A percentile compares a stretch with the other conserved stretches of the same genome.
phyloP scores from a whole-genome alignment of 345 rosid genomes.

The Melaleuca alternifolia region DNA sequence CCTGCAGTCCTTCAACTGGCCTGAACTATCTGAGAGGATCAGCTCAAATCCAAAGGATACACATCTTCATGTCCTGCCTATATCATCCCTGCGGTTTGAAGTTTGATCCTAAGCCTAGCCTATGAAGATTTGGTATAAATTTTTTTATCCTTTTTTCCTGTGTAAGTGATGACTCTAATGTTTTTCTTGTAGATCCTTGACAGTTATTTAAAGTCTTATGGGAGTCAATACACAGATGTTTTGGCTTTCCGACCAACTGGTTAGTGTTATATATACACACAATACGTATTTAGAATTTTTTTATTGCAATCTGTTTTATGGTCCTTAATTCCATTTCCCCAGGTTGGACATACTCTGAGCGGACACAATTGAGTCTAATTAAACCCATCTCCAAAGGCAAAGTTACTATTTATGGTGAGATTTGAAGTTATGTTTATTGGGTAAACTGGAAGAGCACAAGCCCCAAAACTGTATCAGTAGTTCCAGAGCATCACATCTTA shows the following conservation, averaged over 20 bases:
- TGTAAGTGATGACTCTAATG: background rate
- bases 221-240: constrained; percentile 35
- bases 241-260: constrained; percentile 83
- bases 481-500: background rate
- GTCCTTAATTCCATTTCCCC: background rate
- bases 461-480: background rate
- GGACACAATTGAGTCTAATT: constrained; percentile 48
- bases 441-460: background rate
- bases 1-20: constrained; percentile 57
- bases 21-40: constrained; percentile 50
- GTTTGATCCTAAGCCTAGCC: constrained; percentile 16
- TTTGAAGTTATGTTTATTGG: background rate
- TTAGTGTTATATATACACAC: background rate
- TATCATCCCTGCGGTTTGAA: constrained; percentile 53
- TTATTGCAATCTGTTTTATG: background rate
- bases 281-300: background rate
- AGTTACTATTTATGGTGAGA: constrained; percentile 64
- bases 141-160: background rate
- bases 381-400: constrained; percentile 51
- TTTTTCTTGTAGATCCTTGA: constrained; percentile 22
- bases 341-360: constrained; percentile 82
- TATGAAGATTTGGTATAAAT: background rate
- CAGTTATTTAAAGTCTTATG: constrained; percentile 38
- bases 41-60: constrained; percentile 52
- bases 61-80: constrained; percentile 62